A percentile compares a stretch with the other conserved stretches of the same genome.
Evolutionary conservation across 495 filamentous ascomycete species (phyloP).

Genomic region (Chaetomium cochliodes): DNA sequence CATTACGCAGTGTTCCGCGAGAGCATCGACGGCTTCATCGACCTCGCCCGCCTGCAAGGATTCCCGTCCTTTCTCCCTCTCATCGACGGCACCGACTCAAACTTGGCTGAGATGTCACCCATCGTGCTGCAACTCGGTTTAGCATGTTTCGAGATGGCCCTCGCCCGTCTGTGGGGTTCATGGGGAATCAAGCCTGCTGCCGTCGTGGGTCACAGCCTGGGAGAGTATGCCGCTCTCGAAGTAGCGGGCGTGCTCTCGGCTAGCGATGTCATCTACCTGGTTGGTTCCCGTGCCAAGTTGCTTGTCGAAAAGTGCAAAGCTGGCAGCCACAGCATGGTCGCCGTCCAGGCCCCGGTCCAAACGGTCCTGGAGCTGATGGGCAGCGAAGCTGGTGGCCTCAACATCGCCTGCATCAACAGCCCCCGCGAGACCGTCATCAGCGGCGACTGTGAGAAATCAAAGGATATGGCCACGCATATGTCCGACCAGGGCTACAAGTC

Average conservation of each 20-base stretch:
- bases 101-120: constrained; percentile 63
- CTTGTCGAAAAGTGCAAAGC: constrained; percentile 67
- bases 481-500: constrained; percentile 60
- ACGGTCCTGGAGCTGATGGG: constrained; percentile 44
- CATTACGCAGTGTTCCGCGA: constrained; percentile 65
- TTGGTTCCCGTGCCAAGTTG: constrained; percentile 75
- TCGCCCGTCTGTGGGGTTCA: constrained; percentile 75
- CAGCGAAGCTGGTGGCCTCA: constrained; percentile 30
- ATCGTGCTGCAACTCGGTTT: constrained; percentile 76
- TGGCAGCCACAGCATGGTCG: constrained; percentile 70
- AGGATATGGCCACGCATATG: constrained; percentile 58
- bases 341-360: constrained; percentile 49
- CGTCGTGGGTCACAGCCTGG: constrained; percentile 81
- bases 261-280: constrained; percentile 76
- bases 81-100: constrained; percentile 60
- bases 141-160: constrained; percentile 79
- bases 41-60: constrained; percentile 64
- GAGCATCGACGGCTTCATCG: constrained; percentile 68
- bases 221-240: constrained; percentile 85
- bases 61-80: constrained; percentile 68
- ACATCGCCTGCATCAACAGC: constrained; percentile 64
- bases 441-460: constrained; percentile 53
- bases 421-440: constrained; percentile 61
- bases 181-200: constrained; percentile 74
- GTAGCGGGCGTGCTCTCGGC: constrained; percentile 76